These are phyloP conservation scores for Nitzschia sp. DNA, from an alignment of 108 stramenopile species.

Conservation along the genomic window DNA sequence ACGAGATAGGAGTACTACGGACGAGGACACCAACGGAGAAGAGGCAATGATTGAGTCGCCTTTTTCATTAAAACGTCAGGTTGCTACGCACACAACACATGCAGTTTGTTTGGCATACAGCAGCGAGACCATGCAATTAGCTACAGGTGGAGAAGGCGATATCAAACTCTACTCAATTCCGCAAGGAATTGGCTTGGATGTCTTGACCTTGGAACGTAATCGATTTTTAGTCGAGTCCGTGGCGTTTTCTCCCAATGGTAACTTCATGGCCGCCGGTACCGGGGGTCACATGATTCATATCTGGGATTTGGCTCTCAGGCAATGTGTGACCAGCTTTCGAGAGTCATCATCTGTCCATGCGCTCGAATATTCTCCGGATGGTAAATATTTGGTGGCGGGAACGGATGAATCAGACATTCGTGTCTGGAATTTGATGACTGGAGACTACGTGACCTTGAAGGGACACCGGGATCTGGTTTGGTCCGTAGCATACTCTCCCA, in stretches of 20 bases:
- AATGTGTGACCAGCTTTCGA: background rate
- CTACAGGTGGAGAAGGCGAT: constrained; percentile 10
- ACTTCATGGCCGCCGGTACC: constrained; percentile 10
- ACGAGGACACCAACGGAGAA: too few species aligned
- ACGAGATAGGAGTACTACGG: too few species aligned
- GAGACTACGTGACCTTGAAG: background rate
- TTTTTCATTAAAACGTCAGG: constrained; percentile 1
- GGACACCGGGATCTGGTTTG: constrained; percentile 12
- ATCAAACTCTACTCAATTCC: constrained; percentile 1
- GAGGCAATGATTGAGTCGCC: background rate
- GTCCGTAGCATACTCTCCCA: constrained; percentile 10
- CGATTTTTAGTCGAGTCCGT: constrained; percentile 8
- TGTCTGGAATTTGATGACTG: constrained; percentile 5
- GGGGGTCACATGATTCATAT: constrained; percentile 3
- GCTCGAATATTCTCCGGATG: constrained; percentile 12
- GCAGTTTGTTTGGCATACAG: constrained; percentile 1
- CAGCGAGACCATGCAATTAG: background rate
- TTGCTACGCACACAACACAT: constrained; percentile 8
- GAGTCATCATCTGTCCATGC: constrained; percentile 3
- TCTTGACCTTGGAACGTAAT: constrained; percentile 6
- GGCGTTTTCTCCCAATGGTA: constrained; percentile 15
- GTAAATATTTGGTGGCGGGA: constrained; percentile 9
- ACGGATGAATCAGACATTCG: constrained; percentile 5
- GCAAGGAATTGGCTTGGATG: constrained; percentile 1
- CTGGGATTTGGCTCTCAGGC: background rate